phyloP scores from a whole-genome alignment of 2,329 filamentous ascomycete species.

The Cadophora luteo-olivacea region DNA sequence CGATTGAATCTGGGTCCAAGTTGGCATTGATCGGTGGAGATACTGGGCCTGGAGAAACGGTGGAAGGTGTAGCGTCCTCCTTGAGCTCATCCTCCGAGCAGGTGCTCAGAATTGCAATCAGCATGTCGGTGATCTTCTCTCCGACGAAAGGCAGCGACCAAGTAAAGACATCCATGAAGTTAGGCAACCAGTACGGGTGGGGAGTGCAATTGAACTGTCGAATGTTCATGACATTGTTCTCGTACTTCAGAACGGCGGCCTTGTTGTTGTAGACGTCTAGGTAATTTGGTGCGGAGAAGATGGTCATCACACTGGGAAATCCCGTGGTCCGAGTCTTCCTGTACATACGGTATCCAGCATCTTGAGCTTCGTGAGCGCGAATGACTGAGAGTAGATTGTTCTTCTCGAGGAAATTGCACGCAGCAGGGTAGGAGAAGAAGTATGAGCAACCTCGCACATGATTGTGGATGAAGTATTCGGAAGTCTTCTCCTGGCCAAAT shows the following conservation, averaged over 20 bases:
- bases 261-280: conserved; percentile 99
- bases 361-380: conserved; percentile 96
- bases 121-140: conserved; percentile 99
- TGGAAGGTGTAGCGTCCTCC: conserved; percentile 80
- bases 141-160: conserved; percentile 99
- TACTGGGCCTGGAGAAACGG: conserved; percentile 64
- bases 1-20: conserved; percentile 81
- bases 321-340: conserved; percentile 97
- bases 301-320: conserved; percentile 99
- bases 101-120: conserved; percentile 96
- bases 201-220: conserved; percentile 99
- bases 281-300: conserved; percentile 98
- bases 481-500: conserved; percentile 98
- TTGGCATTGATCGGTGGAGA: conserved; percentile 71
- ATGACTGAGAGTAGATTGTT: conserved; percentile 98
- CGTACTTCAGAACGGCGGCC: conserved; percentile 97
- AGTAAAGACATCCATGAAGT: conserved; percentile 99
- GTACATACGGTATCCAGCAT: conserved; percentile 99
- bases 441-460: conserved; percentile 98
- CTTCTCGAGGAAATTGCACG: conserved; percentile 97
- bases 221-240: conserved; percentile 99
- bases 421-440: conserved; percentile 98
- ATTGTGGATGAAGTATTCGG: conserved; percentile 97
- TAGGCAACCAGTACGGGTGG: conserved; percentile 98
- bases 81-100: conserved; percentile 99